Evolutionary conservation across 352 stramenopile genomes (phyloP).

Genomic region (Pythium vanterpoolii): DNA sequence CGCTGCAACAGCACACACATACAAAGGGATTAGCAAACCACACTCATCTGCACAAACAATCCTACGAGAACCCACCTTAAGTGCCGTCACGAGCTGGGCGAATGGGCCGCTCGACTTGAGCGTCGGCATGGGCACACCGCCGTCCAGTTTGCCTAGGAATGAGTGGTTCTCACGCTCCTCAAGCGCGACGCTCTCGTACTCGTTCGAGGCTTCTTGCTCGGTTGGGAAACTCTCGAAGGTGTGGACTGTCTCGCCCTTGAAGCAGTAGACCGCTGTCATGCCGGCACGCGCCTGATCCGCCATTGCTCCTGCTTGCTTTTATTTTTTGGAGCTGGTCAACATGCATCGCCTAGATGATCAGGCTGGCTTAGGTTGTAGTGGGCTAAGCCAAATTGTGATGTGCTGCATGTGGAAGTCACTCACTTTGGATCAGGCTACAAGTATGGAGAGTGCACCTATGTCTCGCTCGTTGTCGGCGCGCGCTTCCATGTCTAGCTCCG

Average conservation of each 20-base stretch:
- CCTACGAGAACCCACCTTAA: constrained; percentile 57
- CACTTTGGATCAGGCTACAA: background rate
- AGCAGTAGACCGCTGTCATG: constrained; percentile 60
- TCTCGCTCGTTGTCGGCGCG: constrained; percentile 7
- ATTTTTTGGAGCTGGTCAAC: background rate
- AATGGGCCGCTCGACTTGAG: constrained; percentile 70
- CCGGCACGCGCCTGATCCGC: constrained; percentile 15
- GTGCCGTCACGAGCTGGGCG: constrained; percentile 62
- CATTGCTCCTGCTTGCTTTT: constrained; percentile 1
- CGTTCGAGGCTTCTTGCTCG: constrained; percentile 53
- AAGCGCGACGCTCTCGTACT: constrained; percentile 42
- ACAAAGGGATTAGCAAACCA: background rate
- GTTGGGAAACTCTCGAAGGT: constrained; percentile 65
- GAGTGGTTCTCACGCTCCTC: constrained; percentile 59
- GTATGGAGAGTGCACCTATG: constrained; percentile 3
- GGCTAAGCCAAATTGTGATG: background rate
- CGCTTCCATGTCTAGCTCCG: constrained; percentile 1
- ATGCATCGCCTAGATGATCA: background rate
- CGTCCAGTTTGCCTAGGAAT: constrained; percentile 69
- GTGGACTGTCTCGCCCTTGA: constrained; percentile 66
- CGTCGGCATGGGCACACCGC: constrained; percentile 47
- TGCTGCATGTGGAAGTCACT: background rate
- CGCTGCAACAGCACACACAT: constrained; percentile 27
- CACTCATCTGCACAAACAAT: background rate
- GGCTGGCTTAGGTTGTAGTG: background rate